Evolutionary conservation across 1,284 basidiomycete genomes (phyloP).

Genomic region (Malassezia pachydermatis): DNA sequence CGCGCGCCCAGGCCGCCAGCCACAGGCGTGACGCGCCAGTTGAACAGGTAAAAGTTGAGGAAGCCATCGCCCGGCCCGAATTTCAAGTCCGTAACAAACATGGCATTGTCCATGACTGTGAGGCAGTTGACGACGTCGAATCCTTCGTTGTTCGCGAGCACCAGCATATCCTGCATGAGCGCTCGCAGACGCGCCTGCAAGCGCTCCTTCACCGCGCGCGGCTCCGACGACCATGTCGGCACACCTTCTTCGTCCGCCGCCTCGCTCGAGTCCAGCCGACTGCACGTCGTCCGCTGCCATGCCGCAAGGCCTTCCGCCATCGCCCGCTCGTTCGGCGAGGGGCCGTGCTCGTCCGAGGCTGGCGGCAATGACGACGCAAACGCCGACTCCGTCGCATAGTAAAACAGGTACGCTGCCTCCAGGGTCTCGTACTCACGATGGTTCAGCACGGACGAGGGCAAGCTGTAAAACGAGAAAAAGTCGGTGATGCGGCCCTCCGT

Average conservation of each 20-base stretch:
- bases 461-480: slow-evolving; percentile 89
- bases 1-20: slow-evolving; percentile 40
- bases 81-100: slow-evolving; percentile 67
- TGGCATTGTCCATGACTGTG: slow-evolving; percentile 83
- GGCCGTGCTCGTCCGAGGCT: background rate
- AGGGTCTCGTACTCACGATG: slow-evolving; percentile 55
- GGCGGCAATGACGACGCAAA: slow-evolving; percentile 12
- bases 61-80: slow-evolving; percentile 83
- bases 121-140: slow-evolving; percentile 96
- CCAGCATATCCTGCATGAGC: slow-evolving; percentile 66
- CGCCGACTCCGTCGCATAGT: slow-evolving; percentile 56
- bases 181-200: slow-evolving; percentile 64
- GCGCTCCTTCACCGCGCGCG: slow-evolving; percentile 56
- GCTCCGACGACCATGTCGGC: slow-evolving; percentile 44
- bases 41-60: slow-evolving; percentile 73
- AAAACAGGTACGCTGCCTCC: slow-evolving; percentile 85
- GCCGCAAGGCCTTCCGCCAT: background rate
- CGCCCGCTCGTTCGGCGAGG: slow-evolving; percentile 9
- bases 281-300: slow-evolving; percentile 29
- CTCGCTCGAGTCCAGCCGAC: slow-evolving; percentile 27
- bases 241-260: slow-evolving; percentile 26
- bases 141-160: slow-evolving; percentile 62
- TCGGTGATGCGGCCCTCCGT: slow-evolving; percentile 74
- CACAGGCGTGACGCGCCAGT: slow-evolving; percentile 39
- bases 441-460: slow-evolving; percentile 77